Base-by-base conservation (phyloP, 1,284 basidiomycete species). In the Cystobasidiaceae sp. region DNA sequence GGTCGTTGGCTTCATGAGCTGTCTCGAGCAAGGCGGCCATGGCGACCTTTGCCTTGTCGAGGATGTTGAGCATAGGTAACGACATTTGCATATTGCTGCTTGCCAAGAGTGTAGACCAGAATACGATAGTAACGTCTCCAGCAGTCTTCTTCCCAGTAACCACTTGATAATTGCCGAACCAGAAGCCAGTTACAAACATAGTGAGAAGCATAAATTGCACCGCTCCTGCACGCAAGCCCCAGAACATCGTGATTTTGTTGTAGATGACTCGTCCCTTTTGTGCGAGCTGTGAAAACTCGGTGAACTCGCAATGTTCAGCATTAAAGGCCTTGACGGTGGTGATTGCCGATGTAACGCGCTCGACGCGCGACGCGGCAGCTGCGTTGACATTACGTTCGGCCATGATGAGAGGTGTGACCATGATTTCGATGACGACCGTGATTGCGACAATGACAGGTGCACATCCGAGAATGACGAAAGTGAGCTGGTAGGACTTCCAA, bases 181-280 rank as follows among this genome's bases (percentile, higher is more conserved):
- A 97, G 78, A 97, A 97, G 1, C 89, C 93, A 73, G 93, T 88
- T 9, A 97, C 90, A 78, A 97, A 97, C 85, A 96, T 97, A 34
- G 84, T 82, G 80, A 94, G 87, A 69, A 87, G 84, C 52, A 89
- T 80, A 75, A 91, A 88, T 73, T 93, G 89, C 9, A 82, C 83
- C 4, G 86, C 67, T 27, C 85, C 88, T 2, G 83, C 79, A 7
- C 86, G 85, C 39, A 86, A 43, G 4, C 86, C 89, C 90, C 91
- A 97, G 17, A 93, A 81, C 19, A 81, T 75, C 58, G 86, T 84
- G 15, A 77, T 75, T 28, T 77, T 79, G 56, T 80, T 79, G 25
- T 86, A 85, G 7, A 81, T 79, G 1, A 69, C 68, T 19, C 82
- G 78, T 32, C 86, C 76, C 39, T 74, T 72, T 46, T 78, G 72